Percentiles rank a stretch among this genome's conserved stretches.
Conservation (phyloP, 23 red algal species). For the Agarophyton chilense region DNA sequence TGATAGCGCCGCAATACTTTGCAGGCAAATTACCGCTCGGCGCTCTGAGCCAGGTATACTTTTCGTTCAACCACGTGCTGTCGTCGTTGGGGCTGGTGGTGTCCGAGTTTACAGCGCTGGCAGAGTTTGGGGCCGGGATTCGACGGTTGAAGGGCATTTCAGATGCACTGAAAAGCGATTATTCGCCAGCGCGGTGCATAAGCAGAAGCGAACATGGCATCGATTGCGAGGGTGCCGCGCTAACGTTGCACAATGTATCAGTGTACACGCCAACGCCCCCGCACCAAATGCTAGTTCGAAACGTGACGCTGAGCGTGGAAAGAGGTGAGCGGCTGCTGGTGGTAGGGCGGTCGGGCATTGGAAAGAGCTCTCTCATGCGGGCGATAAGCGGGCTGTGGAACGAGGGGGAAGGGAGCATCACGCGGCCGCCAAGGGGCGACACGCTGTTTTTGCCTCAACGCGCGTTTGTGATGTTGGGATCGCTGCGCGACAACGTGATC, state of each 20-base stretch:
- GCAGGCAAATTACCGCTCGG: conserved; percentile 81
- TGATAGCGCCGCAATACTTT: conserved; percentile 86
- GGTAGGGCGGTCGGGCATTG: conserved; percentile 86
- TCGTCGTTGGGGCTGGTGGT: conserved; percentile 86
- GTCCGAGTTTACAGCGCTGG: conserved; percentile 78
- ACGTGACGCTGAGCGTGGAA: conserved; percentile 41
- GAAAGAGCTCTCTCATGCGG: conserved; percentile 94
- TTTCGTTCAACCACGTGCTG: conserved; percentile 95
- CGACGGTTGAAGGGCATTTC: conserved; percentile 77
- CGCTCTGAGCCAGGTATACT: conserved; percentile 87
- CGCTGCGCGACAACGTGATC: conserved; percentile 87
- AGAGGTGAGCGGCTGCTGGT: conserved; percentile 79
- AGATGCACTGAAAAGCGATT: conserved; percentile 48
- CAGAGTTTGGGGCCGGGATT: conserved; percentile 88
- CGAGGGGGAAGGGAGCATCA: conserved; percentile 68
- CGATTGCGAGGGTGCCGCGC: not conserved
- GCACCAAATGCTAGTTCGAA: conserved; percentile 42
- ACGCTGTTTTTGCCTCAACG: conserved; percentile 95
- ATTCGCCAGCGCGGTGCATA: not conserved
- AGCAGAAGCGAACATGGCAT: not conserved
- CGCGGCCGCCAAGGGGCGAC: conserved; percentile 8
- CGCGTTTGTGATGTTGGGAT: conserved; percentile 91
- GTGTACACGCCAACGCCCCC: conserved; percentile 58
- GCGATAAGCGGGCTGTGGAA: conserved; percentile 92
- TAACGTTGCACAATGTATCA: conserved; percentile 26